Evolutionary conservation across 495 filamentous ascomycete species (phyloP), one percentile per base, ranked within the genome.

Genomic region (Aspergillus funiculosus): DNA sequence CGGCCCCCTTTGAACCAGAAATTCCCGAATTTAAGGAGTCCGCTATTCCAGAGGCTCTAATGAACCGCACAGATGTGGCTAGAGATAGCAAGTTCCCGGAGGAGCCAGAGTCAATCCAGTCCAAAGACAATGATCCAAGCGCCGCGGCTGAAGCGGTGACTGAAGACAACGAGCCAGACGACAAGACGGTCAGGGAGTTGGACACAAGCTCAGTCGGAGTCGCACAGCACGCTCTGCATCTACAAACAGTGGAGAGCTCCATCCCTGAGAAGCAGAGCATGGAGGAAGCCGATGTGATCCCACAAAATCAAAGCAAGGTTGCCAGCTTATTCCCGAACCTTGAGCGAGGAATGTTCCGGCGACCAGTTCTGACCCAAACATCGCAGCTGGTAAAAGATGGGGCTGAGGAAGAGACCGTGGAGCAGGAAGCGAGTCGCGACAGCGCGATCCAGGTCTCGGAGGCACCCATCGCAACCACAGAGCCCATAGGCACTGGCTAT

Each of bases 371-470:
- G 22, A 56, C 52, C 15, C 51, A 55, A 27, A 20, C 36, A 29
- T 17, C 53, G 26, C 49, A 56, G 59, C 59, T 60, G 53, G 56
- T 54, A 68, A 69, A 69, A 64, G 66, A 69, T 65, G 62, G 61
- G 59, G 64, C 64, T 69, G 57, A 74, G 69, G 62, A 71, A 71
- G 62, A 74, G 69, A 63, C 62, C 51, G 43, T 45, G 54, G 64
- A 66, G 52, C 42, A 58, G 43, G 51, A 57, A 67, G 54, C 54
- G 31, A 66, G 66, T 66, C 67, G 75, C 51, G 73, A 76, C 43
- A 72, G 71, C 46, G 73, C 65, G 52, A 63, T 76, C 52, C 65
- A 71, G 55, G 63, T 77, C 52, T 65, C 58, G 54, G 75, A 76
- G 55, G 74, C 75, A 52, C 71, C 73, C 34, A 46, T 63, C 35